phyloP scores from a whole-genome alignment of 768 basidiomycete species.

The Termitomyces sp. region DNA sequence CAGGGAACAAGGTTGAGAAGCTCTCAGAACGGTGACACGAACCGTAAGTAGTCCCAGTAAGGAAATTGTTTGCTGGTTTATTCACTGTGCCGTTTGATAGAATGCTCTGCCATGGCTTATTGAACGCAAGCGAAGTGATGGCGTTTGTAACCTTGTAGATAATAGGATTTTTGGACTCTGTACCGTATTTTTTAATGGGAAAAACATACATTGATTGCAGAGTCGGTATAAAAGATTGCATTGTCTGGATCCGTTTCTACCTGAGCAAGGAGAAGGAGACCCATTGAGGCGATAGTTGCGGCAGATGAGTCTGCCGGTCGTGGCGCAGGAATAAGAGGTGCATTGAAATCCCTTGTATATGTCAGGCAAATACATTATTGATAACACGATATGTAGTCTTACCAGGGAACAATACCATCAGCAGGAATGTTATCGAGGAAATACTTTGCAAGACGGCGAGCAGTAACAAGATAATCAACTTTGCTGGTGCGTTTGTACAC shows the following conservation, averaged over 20 bases:
- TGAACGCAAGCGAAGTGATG: constrained; percentile 15
- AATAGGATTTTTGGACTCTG: not conserved
- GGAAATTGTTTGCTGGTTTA: constrained; percentile 13
- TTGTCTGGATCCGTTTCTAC: constrained; percentile 28
- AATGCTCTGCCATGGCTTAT: constrained; percentile 17
- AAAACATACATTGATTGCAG: constrained; percentile 41
- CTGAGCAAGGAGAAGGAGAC: constrained; percentile 50
- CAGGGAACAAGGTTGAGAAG: not conserved
- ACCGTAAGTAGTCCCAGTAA: constrained; percentile 29
- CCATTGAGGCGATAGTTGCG: constrained; percentile 57
- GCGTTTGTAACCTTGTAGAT: constrained; percentile 9
- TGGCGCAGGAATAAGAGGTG: constrained; percentile 48
- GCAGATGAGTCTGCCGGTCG: constrained; percentile 69
- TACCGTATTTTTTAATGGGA: not conserved
- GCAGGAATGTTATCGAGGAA: constrained; percentile 54
- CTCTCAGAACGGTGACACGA: not conserved
- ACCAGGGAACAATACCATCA: constrained; percentile 67
- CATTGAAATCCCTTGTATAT: constrained; percentile 62
- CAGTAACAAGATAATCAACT: constrained; percentile 50
- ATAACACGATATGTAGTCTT: constrained; percentile 4
- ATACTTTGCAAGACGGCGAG: constrained; percentile 52
- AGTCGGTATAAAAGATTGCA: constrained; percentile 36
- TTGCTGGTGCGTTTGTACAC: constrained; percentile 56
- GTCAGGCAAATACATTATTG: not conserved
- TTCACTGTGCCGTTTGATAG: constrained; percentile 19